A percentile compares a stretch with the other conserved stretches of the same genome.
phyloP scores from a whole-genome alignment of 208 protist species.

The Borovskyia barvae region DNA sequence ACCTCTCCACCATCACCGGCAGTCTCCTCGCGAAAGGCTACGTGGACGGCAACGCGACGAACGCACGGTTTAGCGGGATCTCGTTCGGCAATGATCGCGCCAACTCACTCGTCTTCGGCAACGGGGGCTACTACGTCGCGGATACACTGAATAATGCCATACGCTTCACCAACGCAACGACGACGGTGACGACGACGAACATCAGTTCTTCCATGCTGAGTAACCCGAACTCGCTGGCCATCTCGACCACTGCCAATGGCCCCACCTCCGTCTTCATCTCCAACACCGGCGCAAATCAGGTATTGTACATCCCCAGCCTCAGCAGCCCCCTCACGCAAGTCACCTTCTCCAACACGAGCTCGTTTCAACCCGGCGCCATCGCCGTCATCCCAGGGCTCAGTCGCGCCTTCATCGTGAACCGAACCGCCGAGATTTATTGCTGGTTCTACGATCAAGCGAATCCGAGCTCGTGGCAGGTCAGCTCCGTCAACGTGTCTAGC shows the following conservation, averaged over 20 bases:
- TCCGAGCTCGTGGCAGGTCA: constrained; percentile 1
- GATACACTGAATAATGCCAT: constrained; percentile 60
- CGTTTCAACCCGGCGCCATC: constrained; percentile 3
- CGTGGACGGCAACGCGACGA: constrained; percentile 19
- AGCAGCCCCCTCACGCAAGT: constrained; percentile 5
- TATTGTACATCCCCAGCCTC: constrained; percentile 23
- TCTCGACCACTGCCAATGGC: not conserved
- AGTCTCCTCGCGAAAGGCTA: constrained; percentile 21
- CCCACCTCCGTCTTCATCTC: constrained; percentile 36
- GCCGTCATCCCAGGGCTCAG: not conserved
- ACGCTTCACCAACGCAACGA: constrained; percentile 34
- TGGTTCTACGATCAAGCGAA: not conserved
- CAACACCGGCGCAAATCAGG: constrained; percentile 32
- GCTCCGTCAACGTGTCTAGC: not conserved
- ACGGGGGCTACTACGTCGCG: constrained; percentile 33
- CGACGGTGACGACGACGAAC: constrained; percentile 25
- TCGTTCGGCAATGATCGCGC: not conserved
- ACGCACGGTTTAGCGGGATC: constrained; percentile 33
- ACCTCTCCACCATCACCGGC: constrained; percentile 49
- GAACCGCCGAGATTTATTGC: constrained; percentile 2
- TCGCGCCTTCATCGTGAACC: constrained; percentile 6
- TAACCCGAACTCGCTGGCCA: not conserved
- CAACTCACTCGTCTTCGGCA: constrained; percentile 24
- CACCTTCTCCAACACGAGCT: not conserved
- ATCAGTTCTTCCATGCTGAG: not conserved